Conservation (phyloP, 345 rosid species). For the Sonneratia alba region DNA sequence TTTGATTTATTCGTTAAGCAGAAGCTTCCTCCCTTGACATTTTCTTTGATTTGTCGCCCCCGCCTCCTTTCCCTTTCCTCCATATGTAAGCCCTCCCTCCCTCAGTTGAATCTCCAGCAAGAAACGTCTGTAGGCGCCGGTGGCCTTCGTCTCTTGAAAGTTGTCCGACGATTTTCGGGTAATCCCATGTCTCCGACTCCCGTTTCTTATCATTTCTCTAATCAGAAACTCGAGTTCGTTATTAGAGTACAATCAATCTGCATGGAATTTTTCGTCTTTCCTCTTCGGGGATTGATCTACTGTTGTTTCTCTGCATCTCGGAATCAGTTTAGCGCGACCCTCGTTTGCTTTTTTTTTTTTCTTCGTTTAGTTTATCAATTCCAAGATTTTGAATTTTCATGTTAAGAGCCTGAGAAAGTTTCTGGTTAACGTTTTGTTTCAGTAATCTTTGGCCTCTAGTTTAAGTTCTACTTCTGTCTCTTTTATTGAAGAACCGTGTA, state of each 20-base stretch:
- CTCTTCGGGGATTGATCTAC: background rate
- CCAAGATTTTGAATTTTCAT: background rate
- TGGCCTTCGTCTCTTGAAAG: background rate
- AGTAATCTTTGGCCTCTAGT: background rate
- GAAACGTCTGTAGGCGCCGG: background rate
- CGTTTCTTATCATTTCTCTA: background rate
- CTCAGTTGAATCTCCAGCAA: background rate
- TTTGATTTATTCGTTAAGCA: background rate
- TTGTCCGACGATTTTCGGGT: background rate
- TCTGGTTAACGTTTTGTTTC: background rate
- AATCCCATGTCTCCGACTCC: background rate
- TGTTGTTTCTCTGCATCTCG: background rate
- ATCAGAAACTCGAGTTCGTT: background rate
- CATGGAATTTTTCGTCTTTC: background rate
- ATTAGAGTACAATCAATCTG: background rate
- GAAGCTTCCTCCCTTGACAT: slow-evolving; percentile 6
- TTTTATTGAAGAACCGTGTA: background rate
- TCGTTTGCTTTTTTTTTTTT: background rate
- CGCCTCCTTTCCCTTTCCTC: background rate
- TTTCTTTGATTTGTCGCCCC: slow-evolving; percentile 1
- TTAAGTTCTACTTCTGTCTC: background rate
- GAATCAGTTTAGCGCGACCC: background rate
- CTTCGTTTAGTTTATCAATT: background rate
- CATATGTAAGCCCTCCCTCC: background rate
- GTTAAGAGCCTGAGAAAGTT: background rate